Base-by-base conservation (phyloP, 176 grass and related monocot genomes). In the Avena insularis region DNA sequence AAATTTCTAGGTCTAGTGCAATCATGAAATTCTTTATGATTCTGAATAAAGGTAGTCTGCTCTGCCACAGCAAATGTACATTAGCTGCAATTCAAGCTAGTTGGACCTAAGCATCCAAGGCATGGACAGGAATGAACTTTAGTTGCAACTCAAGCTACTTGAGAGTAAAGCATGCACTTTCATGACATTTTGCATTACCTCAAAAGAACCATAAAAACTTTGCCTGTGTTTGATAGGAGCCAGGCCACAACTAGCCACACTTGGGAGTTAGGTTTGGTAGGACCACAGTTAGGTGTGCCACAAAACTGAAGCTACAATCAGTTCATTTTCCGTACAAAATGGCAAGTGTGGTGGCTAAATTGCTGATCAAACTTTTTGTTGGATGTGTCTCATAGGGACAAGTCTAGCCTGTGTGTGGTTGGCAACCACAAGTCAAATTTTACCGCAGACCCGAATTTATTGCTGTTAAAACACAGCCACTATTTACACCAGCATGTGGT, bases 231-330 rank as follows among this genome's bases (percentile, higher is more conserved):
- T 53, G 54, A 85, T 81, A 65, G 77, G 20, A 62, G 61, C 25
- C 27, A 51, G 38, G 59, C 20, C 43, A 80, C 71, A 86, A 71
- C 57, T 5, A 8, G 67, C 71, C 61, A 78, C 71, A 71, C 16
- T n/a, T 0, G 65, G 78, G 50, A 40, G 51, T 90, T 82, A 61
- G 38, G 71, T 84, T 84, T 87, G 59, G 68, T 68, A 1, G 50
- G 69, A 40, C 50, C 59, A 76, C 59, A 84, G 38, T 84, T 91
- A 91, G 76, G 81, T 81, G 82, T 57, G 40, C 50, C 81, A 84
- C 77, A 81, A 88, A 91, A 80, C 50, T 60, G 76, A 80, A 87
- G 75, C 66, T 67, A 87, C 58, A 80, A 68, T 84, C 77, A 68
- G 50, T 80, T 84, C 14, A 67, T 84, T 66, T 71, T 86, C 71